Evolutionary conservation across 2,329 filamentous ascomycete species (phyloP), one percentile per base, ranked within the genome.

Genomic region (Dactylellina sp.): DNA sequence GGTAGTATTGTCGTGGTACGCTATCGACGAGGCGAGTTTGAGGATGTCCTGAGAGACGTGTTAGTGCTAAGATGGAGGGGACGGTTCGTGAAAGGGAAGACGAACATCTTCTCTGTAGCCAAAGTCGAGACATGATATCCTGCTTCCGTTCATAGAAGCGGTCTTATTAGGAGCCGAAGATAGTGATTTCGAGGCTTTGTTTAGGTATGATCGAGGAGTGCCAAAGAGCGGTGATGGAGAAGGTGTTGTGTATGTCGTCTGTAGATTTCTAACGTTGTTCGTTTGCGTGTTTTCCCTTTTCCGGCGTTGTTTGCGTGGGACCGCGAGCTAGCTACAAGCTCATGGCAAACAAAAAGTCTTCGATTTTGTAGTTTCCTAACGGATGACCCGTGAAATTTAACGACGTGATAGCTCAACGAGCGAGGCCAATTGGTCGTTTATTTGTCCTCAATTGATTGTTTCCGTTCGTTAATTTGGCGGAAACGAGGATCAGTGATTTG

Each of bases 61-160:
- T 74, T 74, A 66, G 61, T 12, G 5, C 24, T 12, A 12, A 39
- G 25, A 25, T 16, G 12, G 35, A 65, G 9, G 39, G 44, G 9
- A 50, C 12, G 25, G 52, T 18, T n/a, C 12, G 37, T 24, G 14
- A 18, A 18, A 32, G 37, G 46, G 37, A 20, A 25, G 55, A 74
- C 70, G 28, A 25, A 74, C 70, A 66, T 74, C 70, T 55, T 74
- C 70, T 66, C 61, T 74, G 55, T 74, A 74, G 12, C 70, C 70
- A 62, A 74, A 74, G 55, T 74, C 70, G 61, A 74, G 70, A 56
- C 70, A 74, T 66, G 70, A 65, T 53, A 74, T 66, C 56, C 70
- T 74, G 49, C 70, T 74, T 62, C 70, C 70, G 70, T 74, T 74
- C 70, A 74, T 74, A 49, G 63, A 66, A 74, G 46, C 70, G 70